Base-by-base conservation (phyloP, 1,284 basidiomycete genomes). In the Sporisorium graminicola region DNA sequence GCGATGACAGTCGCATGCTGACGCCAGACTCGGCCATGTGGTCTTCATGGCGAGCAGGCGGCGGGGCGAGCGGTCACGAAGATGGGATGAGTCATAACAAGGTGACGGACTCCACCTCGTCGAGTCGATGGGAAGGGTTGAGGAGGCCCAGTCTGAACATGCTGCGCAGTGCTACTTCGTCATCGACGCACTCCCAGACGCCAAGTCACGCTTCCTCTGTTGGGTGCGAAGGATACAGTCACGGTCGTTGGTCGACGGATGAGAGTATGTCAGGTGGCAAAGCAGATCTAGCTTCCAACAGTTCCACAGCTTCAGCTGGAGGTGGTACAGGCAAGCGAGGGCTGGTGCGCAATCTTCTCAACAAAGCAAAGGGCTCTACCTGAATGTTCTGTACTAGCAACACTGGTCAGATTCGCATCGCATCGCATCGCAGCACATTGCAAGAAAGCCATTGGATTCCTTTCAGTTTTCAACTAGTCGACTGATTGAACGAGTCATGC, bases 91-190 rank as follows among this genome's bases (percentile, higher is more conserved):
- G 37, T 33, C 55, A 46, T 5, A 60, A 59, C 24, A 66, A 55
- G 18, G 10, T n/a, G 3, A 24, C 20, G 42, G 49, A 37, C 13
- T 49, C 57, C 10, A 35, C 58, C 4, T 40, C 57, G 27, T 56
- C 49, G 10, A 44, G 49, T 63, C 68, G 61, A 3, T 71, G 72
- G 73, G 73, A 75, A 18, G 62, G 56, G 6, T 24, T 67, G 37
- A 49, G 65, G n/a, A 49, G 74, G 47, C 74, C 69, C 12, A 72
- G 64, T 52, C 47, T 76, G 37, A 76, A 70, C 40, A 70, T 71
- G 64, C 52, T 71, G 6, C 67, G 73, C 8, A 67, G 60, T 20
- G 64, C 60, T 6, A 71, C 73, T 18, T 64, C 64, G 9, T 71
- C 68, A 24, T 70, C 64, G 40, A 62, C 59, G 22, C 49, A 57